A percentile compares a stretch with the other conserved stretches of the same genome.
These are phyloP conservation scores for Aphanomyces stellatus DNA, from an alignment of 352 stramenopile genomes.

Conservation along the genomic window DNA sequence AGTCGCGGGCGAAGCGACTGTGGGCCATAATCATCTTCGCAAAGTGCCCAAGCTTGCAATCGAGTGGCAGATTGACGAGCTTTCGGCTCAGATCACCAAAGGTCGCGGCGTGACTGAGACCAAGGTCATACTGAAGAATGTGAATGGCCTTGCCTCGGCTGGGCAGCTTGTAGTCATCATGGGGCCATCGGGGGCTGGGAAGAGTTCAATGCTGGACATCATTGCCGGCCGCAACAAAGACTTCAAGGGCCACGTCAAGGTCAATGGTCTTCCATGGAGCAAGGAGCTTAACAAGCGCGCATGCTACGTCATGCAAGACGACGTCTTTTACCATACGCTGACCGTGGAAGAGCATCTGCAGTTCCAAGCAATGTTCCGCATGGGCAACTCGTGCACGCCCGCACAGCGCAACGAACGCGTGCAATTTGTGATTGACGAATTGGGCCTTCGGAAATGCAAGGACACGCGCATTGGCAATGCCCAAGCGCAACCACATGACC, in stretches of 20 bases:
- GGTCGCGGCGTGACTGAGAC: slow-evolving; percentile 23
- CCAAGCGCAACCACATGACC: slow-evolving; percentile 29
- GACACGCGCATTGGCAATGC: slow-evolving; percentile 41
- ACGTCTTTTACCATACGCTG: slow-evolving; percentile 81
- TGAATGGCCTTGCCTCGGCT: slow-evolving; percentile 28
- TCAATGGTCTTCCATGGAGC: slow-evolving; percentile 45
- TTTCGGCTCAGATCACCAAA: slow-evolving; percentile 26
- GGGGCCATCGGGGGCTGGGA: slow-evolving; percentile 44
- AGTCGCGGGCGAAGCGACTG: background rate
- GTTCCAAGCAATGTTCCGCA: slow-evolving; percentile 67
- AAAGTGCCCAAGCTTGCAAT: slow-evolving; percentile 27
- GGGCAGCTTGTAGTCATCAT: slow-evolving; percentile 42
- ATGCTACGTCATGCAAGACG: slow-evolving; percentile 86
- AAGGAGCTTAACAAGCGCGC: slow-evolving; percentile 29
- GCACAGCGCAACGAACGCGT: slow-evolving; percentile 25
- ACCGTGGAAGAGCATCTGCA: slow-evolving; percentile 78
- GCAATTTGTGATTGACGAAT: slow-evolving; percentile 29
- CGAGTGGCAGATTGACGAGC: slow-evolving; percentile 28
- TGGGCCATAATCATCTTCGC: background rate
- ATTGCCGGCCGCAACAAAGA: slow-evolving; percentile 41
- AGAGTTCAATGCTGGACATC: slow-evolving; percentile 47
- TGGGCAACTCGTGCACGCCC: slow-evolving; percentile 28
- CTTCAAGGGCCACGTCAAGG: slow-evolving; percentile 40
- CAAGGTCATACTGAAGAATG: slow-evolving; percentile 35
- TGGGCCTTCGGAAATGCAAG: slow-evolving; percentile 34